These are phyloP conservation scores for Colletotrichum sp. DNA, from an alignment of 2,329 filamentous ascomycete species.

Conservation along the genomic window DNA sequence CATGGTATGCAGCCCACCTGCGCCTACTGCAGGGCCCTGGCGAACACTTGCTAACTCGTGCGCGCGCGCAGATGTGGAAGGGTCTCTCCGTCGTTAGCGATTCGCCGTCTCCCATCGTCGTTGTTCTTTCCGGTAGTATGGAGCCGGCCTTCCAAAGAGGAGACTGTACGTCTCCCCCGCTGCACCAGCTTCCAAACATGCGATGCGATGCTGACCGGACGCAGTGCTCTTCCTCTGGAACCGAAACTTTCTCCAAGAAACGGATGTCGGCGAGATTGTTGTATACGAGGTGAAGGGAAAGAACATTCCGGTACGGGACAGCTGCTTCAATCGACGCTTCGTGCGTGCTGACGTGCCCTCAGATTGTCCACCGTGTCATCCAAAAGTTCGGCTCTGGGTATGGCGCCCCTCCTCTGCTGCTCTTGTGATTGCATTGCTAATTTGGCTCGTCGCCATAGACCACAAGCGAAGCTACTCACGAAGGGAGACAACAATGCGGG, in stretches of 20 bases:
- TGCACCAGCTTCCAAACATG: not conserved
- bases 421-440: not conserved
- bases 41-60: not conserved
- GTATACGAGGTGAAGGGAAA: conserved; percentile 86
- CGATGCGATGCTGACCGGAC: not conserved
- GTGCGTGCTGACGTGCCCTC: not conserved
- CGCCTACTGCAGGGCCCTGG: not conserved
- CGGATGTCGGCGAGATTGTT: conserved; percentile 62
- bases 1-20: conserved; percentile 62
- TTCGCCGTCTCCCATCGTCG: conserved; percentile 78
- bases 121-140: conserved; percentile 85
- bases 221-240: conserved; percentile 74
- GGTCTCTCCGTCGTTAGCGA: conserved; percentile 81
- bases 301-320: conserved; percentile 72
- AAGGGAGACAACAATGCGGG: conserved; percentile 97
- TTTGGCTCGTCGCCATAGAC: conserved; percentile 36
- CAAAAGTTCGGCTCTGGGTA: conserved; percentile 70
- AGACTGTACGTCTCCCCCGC: conserved; percentile 45
- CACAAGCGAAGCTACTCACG: conserved; percentile 78
- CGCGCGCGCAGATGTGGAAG: conserved; percentile 74
- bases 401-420: conserved; percentile 25
- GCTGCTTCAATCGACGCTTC: not conserved
- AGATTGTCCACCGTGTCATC: conserved; percentile 90
- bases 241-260: conserved; percentile 62
- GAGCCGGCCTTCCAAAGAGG: conserved; percentile 83